Evolutionary conservation across 176 grass and related monocot genomes (phyloP), one percentile per base, ranked within the genome.

Genomic region (Carex myosuroides): DNA sequence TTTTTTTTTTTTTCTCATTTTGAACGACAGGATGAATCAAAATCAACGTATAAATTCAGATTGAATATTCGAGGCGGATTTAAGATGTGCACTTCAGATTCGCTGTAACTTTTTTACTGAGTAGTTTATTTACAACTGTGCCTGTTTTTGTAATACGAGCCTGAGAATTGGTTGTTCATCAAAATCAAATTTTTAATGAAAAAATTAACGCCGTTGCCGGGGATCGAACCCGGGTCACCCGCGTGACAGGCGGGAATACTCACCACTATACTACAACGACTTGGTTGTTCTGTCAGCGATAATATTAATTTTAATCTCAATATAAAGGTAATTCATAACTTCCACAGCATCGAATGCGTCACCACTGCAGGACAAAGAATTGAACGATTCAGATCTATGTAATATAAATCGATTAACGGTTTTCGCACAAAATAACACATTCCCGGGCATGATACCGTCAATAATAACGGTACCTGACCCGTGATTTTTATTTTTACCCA

Each of bases 221-320:
- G 87, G 87, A 88, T 88, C 87, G 73, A 88, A 85, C 87, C 87
- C 81, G 86, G 86, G 81, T 88, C 81, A 21, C 81, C 81, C 86
- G 86, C 86, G 81, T 88, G 86, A 88, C 86, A 88, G 86, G 81
- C 81, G 81, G 71, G 81, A 24, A 84, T 88, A 88, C 86, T 88
- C 44, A 88, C 81, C 86, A 84, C 86, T 84, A 88, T 88, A 88
- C 86, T 88, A 84, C 86, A 88, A 88, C 86, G 86, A 88, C 86
- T 55, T 64, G 0, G 56, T 61, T 6, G 56, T n/a, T 1, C 6
- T 0, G 4, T 18, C 13, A 1, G 0, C 4, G 56, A 58, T 58
- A 58, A 58, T 6, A 0, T 18, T 16, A 56, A 2, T 10, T 5
- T 0, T 44, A 44, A 44, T 8, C 8, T 2, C 0, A 12, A 50